Percentiles rank a stretch among this genome's conserved stretches.
phyloP scores from a whole-genome alignment of 108 stramenopile genomes.

The Skeletonema costatum region DNA sequence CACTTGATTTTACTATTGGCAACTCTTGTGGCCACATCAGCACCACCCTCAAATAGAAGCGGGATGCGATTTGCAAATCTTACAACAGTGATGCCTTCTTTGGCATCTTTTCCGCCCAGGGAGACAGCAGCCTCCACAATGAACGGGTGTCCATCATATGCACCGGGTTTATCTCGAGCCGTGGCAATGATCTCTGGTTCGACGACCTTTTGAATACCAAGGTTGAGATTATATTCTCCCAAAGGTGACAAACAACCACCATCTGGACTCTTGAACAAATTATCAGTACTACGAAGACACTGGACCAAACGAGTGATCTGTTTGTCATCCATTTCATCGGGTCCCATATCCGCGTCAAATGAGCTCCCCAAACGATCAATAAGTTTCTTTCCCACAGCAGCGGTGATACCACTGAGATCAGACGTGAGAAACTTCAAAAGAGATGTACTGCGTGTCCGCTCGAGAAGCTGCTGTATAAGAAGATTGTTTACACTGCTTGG shows the following conservation, averaged over 20 bases:
- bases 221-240: constrained; percentile 97
- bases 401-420: constrained; percentile 74
- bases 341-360: constrained; percentile 55
- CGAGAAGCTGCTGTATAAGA: constrained; percentile 90
- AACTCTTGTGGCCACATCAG: constrained; percentile 93
- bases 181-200: constrained; percentile 90
- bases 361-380: constrained; percentile 61
- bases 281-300: constrained; percentile 69
- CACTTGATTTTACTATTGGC: constrained; percentile 90
- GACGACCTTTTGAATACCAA: constrained; percentile 94
- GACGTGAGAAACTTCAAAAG: constrained; percentile 75
- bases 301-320: constrained; percentile 87
- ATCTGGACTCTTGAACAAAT: constrained; percentile 90
- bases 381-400: constrained; percentile 65
- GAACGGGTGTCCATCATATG: constrained; percentile 96
- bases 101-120: constrained; percentile 89
- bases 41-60: constrained; percentile 94
- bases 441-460: constrained; percentile 70
- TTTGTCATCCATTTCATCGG: constrained; percentile 58
- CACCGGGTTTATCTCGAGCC: constrained; percentile 68
- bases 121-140: constrained; percentile 96
- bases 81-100: constrained; percentile 92
- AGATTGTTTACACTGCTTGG: constrained; percentile 93
- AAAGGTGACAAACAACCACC: constrained; percentile 90
- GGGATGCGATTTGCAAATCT: constrained; percentile 99